Conservation (phyloP, 805 yeast genomes). For the Cyberlindnera saturnus region DNA sequence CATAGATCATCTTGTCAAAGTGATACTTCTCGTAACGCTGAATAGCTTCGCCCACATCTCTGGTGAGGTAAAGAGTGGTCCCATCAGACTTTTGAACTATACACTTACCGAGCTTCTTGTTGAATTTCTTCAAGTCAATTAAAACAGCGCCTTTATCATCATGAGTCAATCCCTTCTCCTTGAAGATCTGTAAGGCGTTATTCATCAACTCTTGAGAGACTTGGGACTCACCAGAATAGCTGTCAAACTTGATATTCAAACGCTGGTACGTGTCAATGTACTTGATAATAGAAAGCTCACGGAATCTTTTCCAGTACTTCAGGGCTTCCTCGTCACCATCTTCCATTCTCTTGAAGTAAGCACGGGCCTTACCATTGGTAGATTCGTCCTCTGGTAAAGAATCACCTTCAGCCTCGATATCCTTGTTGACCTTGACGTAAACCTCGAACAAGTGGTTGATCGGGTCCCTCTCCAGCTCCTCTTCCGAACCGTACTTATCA, state of each 20-base stretch:
- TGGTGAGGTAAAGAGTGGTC: constrained; percentile 85
- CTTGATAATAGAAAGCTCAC: constrained; percentile 83
- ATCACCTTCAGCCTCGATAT: constrained; percentile 53
- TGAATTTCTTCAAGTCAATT: constrained; percentile 76
- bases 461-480: constrained; percentile 66
- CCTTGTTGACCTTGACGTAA: constrained; percentile 81
- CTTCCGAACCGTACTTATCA: constrained; percentile 77
- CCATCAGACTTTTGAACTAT: constrained; percentile 94
- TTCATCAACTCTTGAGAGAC: constrained; percentile 71
- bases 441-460: constrained; percentile 93
- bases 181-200: constrained; percentile 54
- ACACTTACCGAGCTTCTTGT: constrained; percentile 90
- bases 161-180: constrained; percentile 62
- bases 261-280: constrained; percentile 87
- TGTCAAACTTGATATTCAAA: constrained; percentile 81
- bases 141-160: constrained; percentile 90
- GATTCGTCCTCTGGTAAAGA: constrained; percentile 37
- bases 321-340: constrained; percentile 83
- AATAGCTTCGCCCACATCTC: constrained; percentile 96
- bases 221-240: constrained; percentile 94
- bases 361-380: constrained; percentile 81
- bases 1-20: constrained; percentile 95
- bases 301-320: constrained; percentile 76
- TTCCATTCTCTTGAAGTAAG: constrained; percentile 86
- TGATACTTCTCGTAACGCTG: constrained; percentile 78